Percentiles rank a stretch among this genome's conserved stretches.
phyloP scores from a whole-genome alignment of 352 stramenopile genomes.

The Peronosclerospora sorghi region DNA sequence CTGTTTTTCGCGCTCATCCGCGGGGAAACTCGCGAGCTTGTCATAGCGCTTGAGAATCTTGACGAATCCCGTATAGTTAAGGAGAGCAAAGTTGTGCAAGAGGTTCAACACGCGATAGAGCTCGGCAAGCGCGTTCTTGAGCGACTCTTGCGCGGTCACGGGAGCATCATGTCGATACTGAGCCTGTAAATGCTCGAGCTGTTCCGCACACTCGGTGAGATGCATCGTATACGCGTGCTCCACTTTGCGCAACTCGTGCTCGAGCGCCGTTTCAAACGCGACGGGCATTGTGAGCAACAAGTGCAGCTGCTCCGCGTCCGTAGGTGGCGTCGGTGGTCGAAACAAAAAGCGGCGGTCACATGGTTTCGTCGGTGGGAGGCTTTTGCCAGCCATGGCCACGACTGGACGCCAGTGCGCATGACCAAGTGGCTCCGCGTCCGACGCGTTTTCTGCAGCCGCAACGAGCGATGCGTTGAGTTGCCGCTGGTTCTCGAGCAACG shows the following conservation, averaged over 20 bases:
- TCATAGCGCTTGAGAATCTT: constrained; percentile 98
- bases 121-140: constrained; percentile 90
- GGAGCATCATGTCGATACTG: constrained; percentile 50
- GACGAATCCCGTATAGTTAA: constrained; percentile 97
- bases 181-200: constrained; percentile 77
- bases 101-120: constrained; percentile 89
- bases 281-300: constrained; percentile 16
- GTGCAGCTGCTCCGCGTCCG: constrained; percentile 23
- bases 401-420: constrained; percentile 22
- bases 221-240: constrained; percentile 87
- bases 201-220: constrained; percentile 60
- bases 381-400: constrained; percentile 13
- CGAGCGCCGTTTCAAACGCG: constrained; percentile 79
- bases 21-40: constrained; percentile 28
- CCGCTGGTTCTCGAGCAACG: constrained; percentile 53
- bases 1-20: constrained; percentile 28
- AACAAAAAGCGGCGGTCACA: too few relatives aligned
- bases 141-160: constrained; percentile 70
- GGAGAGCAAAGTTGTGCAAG: constrained; percentile 93
- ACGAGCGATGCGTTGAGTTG: constrained; percentile 28
- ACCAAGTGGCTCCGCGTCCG: constrained; percentile 11
- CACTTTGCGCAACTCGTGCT: constrained; percentile 83
- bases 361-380: too few relatives aligned
- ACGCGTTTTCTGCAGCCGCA: constrained; percentile 3
- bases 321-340: too few relatives aligned